Evolutionary conservation across 257 asterid species (phyloP).

Genomic region (Solanum stenotomum): DNA sequence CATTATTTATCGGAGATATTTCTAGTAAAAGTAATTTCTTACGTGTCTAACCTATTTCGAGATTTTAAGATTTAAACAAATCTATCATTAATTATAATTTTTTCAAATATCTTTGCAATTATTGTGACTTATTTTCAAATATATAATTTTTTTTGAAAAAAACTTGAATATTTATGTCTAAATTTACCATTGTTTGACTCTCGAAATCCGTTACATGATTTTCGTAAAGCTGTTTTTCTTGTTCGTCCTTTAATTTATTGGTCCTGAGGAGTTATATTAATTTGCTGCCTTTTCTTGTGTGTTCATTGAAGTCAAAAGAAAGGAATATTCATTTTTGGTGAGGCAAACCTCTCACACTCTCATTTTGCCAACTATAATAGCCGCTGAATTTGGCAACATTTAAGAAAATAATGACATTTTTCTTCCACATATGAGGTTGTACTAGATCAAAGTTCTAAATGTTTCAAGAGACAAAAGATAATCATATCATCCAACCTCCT

Average conservation of each 20-base stretch:
- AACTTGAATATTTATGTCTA: no score
- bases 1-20: background rate
- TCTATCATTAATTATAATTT: no score
- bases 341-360: background rate
- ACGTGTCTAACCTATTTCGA: background rate
- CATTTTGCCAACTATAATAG: background rate
- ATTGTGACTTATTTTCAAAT: no score
- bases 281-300: background rate
- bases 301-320: background rate
- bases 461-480: background rate
- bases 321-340: background rate
- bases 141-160: no score
- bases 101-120: no score
- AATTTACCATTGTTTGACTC: no score
- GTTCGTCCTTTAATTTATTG: background rate
- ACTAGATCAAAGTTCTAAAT: background rate
- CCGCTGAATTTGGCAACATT: background rate
- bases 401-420: background rate
- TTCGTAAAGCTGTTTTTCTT: background rate
- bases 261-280: background rate
- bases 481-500: background rate
- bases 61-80: no score
- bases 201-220: no score
- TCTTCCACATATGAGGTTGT: background rate
- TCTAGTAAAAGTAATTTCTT: background rate